Percentiles rank a stretch among this genome's conserved stretches.
Conservation (phyloP, 208 protist species). For the Angomonas ambiguus region DNA sequence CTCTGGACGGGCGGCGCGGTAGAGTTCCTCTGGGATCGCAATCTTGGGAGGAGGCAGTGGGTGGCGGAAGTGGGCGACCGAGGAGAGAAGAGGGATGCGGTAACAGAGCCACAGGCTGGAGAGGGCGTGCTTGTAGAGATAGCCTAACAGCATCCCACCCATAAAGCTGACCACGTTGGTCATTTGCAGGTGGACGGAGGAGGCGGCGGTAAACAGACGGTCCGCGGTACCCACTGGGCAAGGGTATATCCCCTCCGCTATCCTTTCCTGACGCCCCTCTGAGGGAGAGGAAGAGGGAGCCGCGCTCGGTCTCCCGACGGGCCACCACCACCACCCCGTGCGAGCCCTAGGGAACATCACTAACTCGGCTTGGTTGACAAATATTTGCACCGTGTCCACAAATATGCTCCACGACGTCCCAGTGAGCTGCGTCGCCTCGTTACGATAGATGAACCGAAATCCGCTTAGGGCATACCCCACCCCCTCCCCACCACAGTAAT, state of each 20-base stretch:
- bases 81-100: slow-evolving; percentile 13
- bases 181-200: slow-evolving; percentile 29
- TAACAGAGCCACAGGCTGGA: slow-evolving; percentile 4
- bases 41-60: slow-evolving; percentile 27
- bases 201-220: slow-evolving; percentile 17
- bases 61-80: slow-evolving; percentile 8
- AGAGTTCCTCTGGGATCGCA: slow-evolving; percentile 20
- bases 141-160: slow-evolving; percentile 17
- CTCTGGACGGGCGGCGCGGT: slow-evolving; percentile 6
- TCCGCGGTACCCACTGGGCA: neutral
- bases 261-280: slow-evolving; percentile 8
- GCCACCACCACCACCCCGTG: neutral
- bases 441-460: slow-evolving; percentile 35
- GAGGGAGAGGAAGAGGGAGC: neutral
- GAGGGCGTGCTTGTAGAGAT: slow-evolving; percentile 13
- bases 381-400: slow-evolving; percentile 18
- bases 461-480: slow-evolving; percentile 47
- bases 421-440: slow-evolving; percentile 25
- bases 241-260: slow-evolving; percentile 5
- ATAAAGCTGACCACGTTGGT: slow-evolving; percentile 27
- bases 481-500: slow-evolving; percentile 35
- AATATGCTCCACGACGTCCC: slow-evolving; percentile 24
- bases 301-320: neutral
- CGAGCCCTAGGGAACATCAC: slow-evolving; percentile 4
- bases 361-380: slow-evolving; percentile 2